Conservation (phyloP, 1,284 basidiomycete species). For the Coniophora puteana region DNA sequence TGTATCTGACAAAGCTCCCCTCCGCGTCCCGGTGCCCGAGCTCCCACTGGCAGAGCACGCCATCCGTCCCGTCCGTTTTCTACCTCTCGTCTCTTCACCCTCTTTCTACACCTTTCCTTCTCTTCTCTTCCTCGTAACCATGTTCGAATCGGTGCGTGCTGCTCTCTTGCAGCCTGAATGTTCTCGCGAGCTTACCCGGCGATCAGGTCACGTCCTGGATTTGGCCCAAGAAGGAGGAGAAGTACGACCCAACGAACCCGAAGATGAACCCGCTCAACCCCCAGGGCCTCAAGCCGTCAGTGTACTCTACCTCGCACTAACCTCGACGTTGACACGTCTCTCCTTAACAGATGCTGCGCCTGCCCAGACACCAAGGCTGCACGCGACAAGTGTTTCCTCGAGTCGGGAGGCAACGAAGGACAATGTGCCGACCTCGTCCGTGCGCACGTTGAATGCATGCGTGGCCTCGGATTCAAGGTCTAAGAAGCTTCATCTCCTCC, state of each 20-base stretch:
- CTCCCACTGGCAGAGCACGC: no score
- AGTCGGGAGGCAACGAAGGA: constrained; percentile 65
- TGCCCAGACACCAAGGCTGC: constrained; percentile 91
- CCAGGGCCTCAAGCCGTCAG: constrained; percentile 87
- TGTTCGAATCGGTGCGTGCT: no score
- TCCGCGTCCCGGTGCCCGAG: no score
- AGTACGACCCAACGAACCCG: constrained; percentile 64
- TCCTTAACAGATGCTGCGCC: constrained; percentile 77
- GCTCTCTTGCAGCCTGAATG: no score
- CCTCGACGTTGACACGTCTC: neutral
- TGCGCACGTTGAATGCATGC: constrained; percentile 89
- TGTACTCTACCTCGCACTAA: constrained; percentile 11
- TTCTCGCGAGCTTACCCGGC: no score
- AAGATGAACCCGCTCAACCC: constrained; percentile 85
- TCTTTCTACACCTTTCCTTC: no score
- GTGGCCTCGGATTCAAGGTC: constrained; percentile 80
- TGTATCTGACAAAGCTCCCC: no score
- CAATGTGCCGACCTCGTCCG: constrained; percentile 81
- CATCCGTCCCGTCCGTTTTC: no score
- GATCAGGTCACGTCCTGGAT: no score
- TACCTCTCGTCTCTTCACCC: no score
- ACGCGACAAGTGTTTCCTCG: constrained; percentile 92
- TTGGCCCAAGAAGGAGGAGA: constrained; percentile 26
- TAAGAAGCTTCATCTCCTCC: no score
- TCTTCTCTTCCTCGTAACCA: no score